Evolutionary conservation across 2,329 filamentous ascomycete species (phyloP), one percentile per base, ranked within the genome.

Genomic region (Lecanoromycetidae sp.): DNA sequence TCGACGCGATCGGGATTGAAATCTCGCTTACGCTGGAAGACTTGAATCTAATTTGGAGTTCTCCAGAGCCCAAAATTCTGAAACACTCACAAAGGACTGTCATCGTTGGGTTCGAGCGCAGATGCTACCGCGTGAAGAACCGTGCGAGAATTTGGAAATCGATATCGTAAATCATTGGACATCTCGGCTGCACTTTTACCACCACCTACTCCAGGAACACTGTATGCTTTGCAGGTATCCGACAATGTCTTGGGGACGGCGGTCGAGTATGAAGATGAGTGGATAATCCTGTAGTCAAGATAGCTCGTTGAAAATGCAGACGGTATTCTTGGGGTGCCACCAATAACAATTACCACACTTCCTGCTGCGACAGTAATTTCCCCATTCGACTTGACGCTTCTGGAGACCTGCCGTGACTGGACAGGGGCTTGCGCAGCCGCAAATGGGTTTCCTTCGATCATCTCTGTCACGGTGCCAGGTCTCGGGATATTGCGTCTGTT

Each of bases 121-220:
- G 87, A 78, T 34, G 82, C 81, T 56, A 86, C 80, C 71, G 94
- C 90, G 50, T 95, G 70, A 48, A 98, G 67, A 29, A 72, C 76
- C 0, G 87, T 88, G 57, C 77, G 74, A 23, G 84, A 79, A 61
- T 90, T 87, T 32, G 87, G 87, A 61, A 93, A 95, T 38, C 85
- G 71, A 32, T 71, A 74, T 58, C 90, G 83, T 41, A 96, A 69
- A 63, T 94, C 88, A 68, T 86, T 83, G 70, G 93, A 95, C 58
- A 95, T 94, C 69, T 98, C 90, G 8, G 90, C 90, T 2, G 87
- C 87, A 62, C 85, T 93, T 69, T 98, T 90, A 1, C 91, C 90
- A 38, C 80, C 85, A 7, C 90, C 90, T 33, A 96, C 72, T 9
- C 96, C 84, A 7, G 86, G 88, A 44, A 96, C 25, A 15, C 77